Evolutionary conservation across 129 eudicot species (phyloP).

Genomic region (Lonicera japonica): DNA sequence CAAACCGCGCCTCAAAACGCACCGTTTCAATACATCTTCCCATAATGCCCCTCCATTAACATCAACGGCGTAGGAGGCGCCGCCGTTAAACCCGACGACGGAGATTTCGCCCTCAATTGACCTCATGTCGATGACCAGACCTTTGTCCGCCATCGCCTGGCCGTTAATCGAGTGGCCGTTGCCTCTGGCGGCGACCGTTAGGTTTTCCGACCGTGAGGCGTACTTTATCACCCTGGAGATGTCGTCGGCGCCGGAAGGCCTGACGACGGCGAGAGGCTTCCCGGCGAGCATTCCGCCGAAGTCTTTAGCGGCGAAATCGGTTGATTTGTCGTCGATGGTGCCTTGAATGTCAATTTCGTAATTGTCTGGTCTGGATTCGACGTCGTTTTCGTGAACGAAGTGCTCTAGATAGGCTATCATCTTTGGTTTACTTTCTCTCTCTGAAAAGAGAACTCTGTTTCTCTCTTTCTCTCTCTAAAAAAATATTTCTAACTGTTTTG

Average conservation of each 20-base stretch:
- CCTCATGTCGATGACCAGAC: conserved; percentile 73
- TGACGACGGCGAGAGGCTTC: conserved; percentile 56
- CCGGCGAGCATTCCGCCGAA: conserved; percentile 63
- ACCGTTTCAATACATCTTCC: conserved; percentile 68
- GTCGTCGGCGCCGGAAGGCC: conserved; percentile 47
- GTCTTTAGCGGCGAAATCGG: conserved; percentile 44
- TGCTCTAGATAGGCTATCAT: conserved; percentile 56
- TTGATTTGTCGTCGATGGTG: conserved; percentile 26
- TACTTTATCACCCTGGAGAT: conserved; percentile 30
- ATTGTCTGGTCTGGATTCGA: conserved; percentile 13
- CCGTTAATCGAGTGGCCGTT: conserved; percentile 98
- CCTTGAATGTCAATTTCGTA: conserved; percentile 31
- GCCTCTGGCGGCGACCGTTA: conserved; percentile 90
- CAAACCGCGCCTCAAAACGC: conserved; percentile 46
- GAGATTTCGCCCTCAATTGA: conserved; percentile 19
- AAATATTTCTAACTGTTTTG: no score
- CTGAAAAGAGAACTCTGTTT: conserved; percentile 11
- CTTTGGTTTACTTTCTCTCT: conserved; percentile 5
- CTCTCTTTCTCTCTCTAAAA: conserved; percentile 11
- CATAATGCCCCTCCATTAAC: conserved; percentile 89
- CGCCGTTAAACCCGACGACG: conserved; percentile 5
- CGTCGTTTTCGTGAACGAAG: conserved; percentile 50
- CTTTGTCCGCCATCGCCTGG: conserved; percentile 74
- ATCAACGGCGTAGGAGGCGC: conserved; percentile 40
- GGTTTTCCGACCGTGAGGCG: conserved; percentile 33